These are phyloP conservation scores for Malus asiatica DNA, from an alignment of 306 rosid genomes.

Conservation along the genomic window DNA sequence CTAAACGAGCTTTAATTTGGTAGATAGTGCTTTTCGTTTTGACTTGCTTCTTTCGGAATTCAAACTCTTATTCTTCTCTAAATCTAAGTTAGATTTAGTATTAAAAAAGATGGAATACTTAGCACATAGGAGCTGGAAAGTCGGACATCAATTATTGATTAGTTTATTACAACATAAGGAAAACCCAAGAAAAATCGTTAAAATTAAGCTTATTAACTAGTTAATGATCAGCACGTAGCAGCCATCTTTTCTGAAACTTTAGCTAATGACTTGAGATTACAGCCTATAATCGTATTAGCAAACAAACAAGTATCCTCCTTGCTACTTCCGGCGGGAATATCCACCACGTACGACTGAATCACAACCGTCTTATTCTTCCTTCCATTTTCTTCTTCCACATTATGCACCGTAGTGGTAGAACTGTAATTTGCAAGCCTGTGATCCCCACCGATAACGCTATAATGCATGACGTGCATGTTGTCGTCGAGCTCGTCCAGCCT, in stretches of 20 bases:
- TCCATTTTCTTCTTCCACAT: constrained; percentile 18
- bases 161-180: too few relatives aligned
- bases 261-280: constrained; percentile 55
- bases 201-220: neutral
- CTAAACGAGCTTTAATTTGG: too few relatives aligned
- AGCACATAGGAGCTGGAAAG: too few relatives aligned
- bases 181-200: too few relatives aligned
- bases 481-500: constrained; percentile 52
- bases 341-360: constrained; percentile 62
- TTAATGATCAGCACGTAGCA: neutral
- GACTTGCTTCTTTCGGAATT: too few relatives aligned
- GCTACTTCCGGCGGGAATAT: constrained; percentile 43
- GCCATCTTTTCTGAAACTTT: constrained; percentile 27
- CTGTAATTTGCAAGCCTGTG: constrained; percentile 51
- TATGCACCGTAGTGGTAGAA: constrained; percentile 46
- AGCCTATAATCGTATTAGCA: constrained; percentile 44
- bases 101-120: too few relatives aligned
- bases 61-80: too few relatives aligned
- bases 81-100: too few relatives aligned
- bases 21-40: too few relatives aligned
- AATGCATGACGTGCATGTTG: constrained; percentile 33
- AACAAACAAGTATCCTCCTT: constrained; percentile 55
- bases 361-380: constrained; percentile 30
- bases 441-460: constrained; percentile 63
- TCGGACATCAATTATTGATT: too few relatives aligned